Conservation (phyloP, 1,139 yeast species). For the Magnusiomyces sp. region DNA sequence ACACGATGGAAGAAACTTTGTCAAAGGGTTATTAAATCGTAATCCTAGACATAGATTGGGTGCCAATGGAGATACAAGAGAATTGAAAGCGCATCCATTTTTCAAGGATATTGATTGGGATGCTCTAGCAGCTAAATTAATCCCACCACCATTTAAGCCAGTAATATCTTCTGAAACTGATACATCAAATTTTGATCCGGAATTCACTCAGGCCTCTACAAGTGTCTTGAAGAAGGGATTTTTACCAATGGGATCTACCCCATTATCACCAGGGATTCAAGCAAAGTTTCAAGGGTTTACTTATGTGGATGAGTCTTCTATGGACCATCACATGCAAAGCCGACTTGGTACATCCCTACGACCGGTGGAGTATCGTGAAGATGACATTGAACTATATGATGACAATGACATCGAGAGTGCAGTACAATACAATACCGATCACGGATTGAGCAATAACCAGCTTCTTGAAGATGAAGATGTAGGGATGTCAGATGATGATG, state of each 20-base stretch:
- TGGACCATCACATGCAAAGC: conserved; percentile 65
- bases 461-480: conserved; percentile 33
- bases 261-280: conserved; percentile 88
- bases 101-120: conserved; percentile 90
- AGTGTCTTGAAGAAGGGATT: conserved; percentile 63
- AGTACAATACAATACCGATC: conserved; percentile 23
- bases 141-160: conserved; percentile 96
- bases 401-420: conserved; percentile 31
- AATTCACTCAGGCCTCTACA: conserved; percentile 90
- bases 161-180: conserved; percentile 64
- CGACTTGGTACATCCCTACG: conserved; percentile 10
- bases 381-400: conserved; percentile 31
- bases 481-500: conserved; percentile 39
- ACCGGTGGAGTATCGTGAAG: conserved; percentile 23
- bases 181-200: conserved; percentile 97
- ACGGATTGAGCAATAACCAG: conserved; percentile 14
- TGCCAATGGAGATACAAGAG: conserved; percentile 84
- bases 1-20: conserved; percentile 87
- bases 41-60: conserved; percentile 94
- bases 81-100: conserved; percentile 82
- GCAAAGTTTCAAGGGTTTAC: conserved; percentile 96
- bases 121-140: conserved; percentile 60
- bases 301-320: conserved; percentile 84
- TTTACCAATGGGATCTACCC: conserved; percentile 47
- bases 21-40: conserved; percentile 86